Percentiles rank a stretch among this genome's conserved stretches.
These are phyloP conservation scores for Euptelea pleiosperma DNA, from an alignment of 164 flowering plant genomes.

Conservation along the genomic window DNA sequence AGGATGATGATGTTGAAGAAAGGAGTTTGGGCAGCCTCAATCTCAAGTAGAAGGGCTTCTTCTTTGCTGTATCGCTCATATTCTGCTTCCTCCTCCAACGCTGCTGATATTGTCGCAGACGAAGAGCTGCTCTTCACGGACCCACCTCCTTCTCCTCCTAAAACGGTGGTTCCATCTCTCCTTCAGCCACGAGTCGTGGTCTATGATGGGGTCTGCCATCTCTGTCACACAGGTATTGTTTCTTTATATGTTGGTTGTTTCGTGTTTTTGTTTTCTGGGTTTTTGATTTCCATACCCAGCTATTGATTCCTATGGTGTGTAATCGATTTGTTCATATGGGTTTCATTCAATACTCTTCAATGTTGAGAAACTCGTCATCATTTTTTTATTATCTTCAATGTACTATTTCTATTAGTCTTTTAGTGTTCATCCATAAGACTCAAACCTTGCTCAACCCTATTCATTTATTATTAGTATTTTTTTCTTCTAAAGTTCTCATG, in stretches of 20 bases:
- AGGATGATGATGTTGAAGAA: constrained; percentile 9
- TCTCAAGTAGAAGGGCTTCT: not conserved
- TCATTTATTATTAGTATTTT: no score
- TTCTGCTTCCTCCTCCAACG: not conserved
- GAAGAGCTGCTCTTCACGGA: constrained; percentile 21
- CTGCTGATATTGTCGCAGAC: constrained; percentile 19
- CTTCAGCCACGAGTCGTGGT: constrained; percentile 82
- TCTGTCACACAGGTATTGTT: constrained; percentile 67
- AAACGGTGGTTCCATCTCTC: constrained; percentile 30
- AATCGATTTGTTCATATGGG: not conserved
- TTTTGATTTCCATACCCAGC: not conserved
- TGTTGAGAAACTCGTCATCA: not conserved
- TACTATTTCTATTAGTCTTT: not conserved
- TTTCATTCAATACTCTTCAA: not conserved
- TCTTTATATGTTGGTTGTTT: not conserved
- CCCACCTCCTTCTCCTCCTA: constrained; percentile 13
- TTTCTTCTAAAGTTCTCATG: no score
- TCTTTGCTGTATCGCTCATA: not conserved
- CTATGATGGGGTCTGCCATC: constrained; percentile 92
- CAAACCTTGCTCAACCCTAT: no score
- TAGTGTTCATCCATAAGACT: no score
- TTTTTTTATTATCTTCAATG: not conserved
- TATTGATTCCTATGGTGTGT: no score
- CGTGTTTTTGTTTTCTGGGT: not conserved
- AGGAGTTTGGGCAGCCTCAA: not conserved